phyloP scores from a whole-genome alignment of 208 protist species.

The Leishmania tarentolae region DNA sequence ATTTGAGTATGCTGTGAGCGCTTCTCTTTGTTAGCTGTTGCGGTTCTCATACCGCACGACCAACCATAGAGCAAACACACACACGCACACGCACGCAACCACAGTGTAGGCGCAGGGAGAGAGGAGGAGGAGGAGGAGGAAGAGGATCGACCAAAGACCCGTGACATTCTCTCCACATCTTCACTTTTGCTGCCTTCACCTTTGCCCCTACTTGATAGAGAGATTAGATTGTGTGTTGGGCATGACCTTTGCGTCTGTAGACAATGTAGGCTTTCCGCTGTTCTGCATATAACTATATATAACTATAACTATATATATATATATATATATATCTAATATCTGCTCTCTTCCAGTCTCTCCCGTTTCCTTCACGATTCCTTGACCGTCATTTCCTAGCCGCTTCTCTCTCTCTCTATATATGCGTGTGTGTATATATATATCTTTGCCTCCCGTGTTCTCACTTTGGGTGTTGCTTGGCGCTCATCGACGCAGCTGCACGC shows the following conservation, averaged over 20 bases:
- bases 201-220: neutral
- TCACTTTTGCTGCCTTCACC: neutral
- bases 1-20: neutral
- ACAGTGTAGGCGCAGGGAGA: neutral
- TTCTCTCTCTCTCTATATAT: neutral
- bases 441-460: neutral
- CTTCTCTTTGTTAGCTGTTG: neutral
- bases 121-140: neutral
- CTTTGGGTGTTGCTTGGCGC: neutral
- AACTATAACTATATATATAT: too few species aligned
- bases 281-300: neutral
- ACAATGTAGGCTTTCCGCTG: neutral
- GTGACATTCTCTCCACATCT: neutral
- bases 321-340: too few species aligned
- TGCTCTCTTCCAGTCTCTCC: neutral
- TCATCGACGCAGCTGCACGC: neutral
- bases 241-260: neutral
- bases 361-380: slow-evolving; percentile 5
- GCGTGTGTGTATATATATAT: neutral
- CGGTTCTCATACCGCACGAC: neutral
- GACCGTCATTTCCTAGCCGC: neutral
- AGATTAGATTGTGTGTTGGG: neutral
- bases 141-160: too few species aligned
- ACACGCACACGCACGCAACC: neutral
- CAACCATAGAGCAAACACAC: neutral